These are phyloP conservation scores for Nemania sp. DNA, from an alignment of 2,329 filamentous ascomycete genomes.

Conservation along the genomic window DNA sequence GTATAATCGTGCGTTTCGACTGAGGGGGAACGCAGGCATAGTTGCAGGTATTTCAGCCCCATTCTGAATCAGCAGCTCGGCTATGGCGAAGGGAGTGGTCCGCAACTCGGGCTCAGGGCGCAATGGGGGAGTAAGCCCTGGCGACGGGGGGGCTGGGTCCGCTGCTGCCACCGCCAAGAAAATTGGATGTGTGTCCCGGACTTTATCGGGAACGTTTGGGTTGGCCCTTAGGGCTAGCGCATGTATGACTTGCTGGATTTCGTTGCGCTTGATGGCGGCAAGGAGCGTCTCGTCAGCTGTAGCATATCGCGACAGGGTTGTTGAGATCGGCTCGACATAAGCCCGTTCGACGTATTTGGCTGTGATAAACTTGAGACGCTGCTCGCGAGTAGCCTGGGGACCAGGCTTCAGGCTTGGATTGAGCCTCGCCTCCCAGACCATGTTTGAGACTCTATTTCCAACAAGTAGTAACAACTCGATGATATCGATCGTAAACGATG, in stretches of 20 bases:
- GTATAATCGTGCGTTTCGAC: conserved; percentile 78
- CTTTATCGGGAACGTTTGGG: conserved; percentile 83
- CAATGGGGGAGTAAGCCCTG: conserved; percentile 47
- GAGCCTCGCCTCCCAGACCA: conserved; percentile 90
- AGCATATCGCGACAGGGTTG: conserved; percentile 74
- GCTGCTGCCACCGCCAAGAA: conserved; percentile 91
- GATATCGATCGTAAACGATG: conserved; percentile 95
- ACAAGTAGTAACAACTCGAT: conserved; percentile 90
- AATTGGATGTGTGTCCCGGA: conserved; percentile 83
- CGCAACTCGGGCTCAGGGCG: conserved; percentile 53
- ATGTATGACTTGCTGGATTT: conserved; percentile 91
- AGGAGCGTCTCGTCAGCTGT: conserved; percentile 87
- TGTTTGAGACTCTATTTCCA: conserved; percentile 93
- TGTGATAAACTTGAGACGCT: conserved; percentile 92
- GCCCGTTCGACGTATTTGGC: conserved; percentile 87
- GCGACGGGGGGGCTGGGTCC: conserved; percentile 79
- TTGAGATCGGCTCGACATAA: conserved; percentile 78
- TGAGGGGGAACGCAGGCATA: conserved; percentile 82
- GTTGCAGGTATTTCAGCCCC: conserved; percentile 82
- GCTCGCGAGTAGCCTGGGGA: conserved; percentile 81
- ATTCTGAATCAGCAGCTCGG: conserved; percentile 90
- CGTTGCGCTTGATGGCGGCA: conserved; percentile 93
- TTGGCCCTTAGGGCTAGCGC: conserved; percentile 85
- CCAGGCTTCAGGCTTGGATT: conserved; percentile 75
- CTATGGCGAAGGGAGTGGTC: conserved; percentile 77